Conservation (phyloP, 2,329 filamentous ascomycete genomes). For the Exophiala calicioides region DNA sequence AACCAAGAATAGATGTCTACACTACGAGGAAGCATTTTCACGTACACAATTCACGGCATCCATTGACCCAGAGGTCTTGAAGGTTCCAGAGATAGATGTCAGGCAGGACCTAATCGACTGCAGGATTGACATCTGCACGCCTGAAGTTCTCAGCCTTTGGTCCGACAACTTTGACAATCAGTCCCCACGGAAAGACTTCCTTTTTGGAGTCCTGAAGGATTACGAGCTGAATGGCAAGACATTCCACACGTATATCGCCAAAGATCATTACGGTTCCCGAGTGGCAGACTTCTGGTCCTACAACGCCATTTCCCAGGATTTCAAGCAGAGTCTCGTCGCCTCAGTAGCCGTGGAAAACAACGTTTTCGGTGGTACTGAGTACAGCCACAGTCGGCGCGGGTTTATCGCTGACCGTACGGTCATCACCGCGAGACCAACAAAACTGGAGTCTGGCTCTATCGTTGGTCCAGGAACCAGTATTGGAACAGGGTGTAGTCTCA, state of each 20-base stretch:
- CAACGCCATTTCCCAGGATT: slow-evolving; percentile 79
- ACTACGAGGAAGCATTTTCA: slow-evolving; percentile 82
- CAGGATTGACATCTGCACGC: slow-evolving; percentile 95
- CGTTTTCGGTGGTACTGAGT: slow-evolving; percentile 76
- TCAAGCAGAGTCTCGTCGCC: slow-evolving; percentile 26
- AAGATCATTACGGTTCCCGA: slow-evolving; percentile 80
- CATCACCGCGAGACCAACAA: slow-evolving; percentile 69
- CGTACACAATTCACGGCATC: slow-evolving; percentile 47
- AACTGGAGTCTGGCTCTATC: slow-evolving; percentile 68
- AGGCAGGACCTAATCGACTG: slow-evolving; percentile 89
- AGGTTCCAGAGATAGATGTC: slow-evolving; percentile 75
- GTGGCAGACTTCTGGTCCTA: slow-evolving; percentile 86
- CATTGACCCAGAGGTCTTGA: slow-evolving; percentile 78
- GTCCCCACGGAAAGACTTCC: slow-evolving; percentile 79
- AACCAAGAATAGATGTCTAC: slow-evolving; percentile 75
- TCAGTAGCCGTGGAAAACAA: slow-evolving; percentile 46
- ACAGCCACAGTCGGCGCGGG: slow-evolving; percentile 69
- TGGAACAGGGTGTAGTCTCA: slow-evolving; percentile 69
- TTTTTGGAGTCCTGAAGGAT: slow-evolving; percentile 92
- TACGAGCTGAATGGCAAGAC: slow-evolving; percentile 96
- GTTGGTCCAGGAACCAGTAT: slow-evolving; percentile 76
- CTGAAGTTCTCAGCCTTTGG: slow-evolving; percentile 91
- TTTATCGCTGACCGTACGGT: slow-evolving; percentile 53
- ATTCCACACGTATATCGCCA: slow-evolving; percentile 86
- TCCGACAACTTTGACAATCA: slow-evolving; percentile 98